phyloP scores from a whole-genome alignment of 345 rosid species.

The Lepidium aucheri region DNA sequence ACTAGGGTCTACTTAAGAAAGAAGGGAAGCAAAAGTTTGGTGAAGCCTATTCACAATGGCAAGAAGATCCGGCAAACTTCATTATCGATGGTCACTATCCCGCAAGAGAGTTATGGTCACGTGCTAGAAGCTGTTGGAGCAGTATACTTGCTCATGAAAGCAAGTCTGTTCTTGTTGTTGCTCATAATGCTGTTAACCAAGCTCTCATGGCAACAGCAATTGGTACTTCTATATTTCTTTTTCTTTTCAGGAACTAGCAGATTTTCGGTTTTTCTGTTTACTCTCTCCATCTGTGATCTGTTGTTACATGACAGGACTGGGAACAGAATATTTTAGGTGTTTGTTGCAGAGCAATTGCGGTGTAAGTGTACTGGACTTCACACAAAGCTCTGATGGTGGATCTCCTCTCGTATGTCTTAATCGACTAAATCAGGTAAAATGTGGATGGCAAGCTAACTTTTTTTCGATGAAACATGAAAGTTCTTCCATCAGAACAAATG shows the following conservation, averaged over 20 bases:
- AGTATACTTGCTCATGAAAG: slow-evolving; percentile 65
- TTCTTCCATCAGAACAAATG: background rate
- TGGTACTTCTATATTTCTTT: slow-evolving; percentile 35
- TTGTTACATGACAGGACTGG: slow-evolving; percentile 42
- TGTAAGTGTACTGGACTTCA: slow-evolving; percentile 81
- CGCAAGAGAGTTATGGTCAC: slow-evolving; percentile 81
- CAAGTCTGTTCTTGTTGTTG: slow-evolving; percentile 84
- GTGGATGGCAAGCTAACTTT: slow-evolving; percentile 1
- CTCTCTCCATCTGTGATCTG: background rate
- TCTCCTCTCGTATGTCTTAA: slow-evolving; percentile 73
- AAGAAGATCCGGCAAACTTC: slow-evolving; percentile 71
- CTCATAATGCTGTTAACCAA: slow-evolving; percentile 95
- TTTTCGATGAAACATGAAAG: background rate
- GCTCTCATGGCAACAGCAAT: slow-evolving; percentile 85
- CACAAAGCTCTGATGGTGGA: slow-evolving; percentile 52
- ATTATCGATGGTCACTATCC: slow-evolving; percentile 83
- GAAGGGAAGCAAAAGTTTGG: slow-evolving; percentile 82
- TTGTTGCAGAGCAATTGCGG: slow-evolving; percentile 96
- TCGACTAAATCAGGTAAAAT: slow-evolving; percentile 78
- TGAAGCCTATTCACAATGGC: slow-evolving; percentile 71
- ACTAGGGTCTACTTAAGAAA: slow-evolving; percentile 79
- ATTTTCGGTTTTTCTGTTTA: background rate
- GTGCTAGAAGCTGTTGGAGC: slow-evolving; percentile 67
- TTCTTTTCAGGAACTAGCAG: background rate
- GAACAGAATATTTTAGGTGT: slow-evolving; percentile 74